These are phyloP conservation scores for Ascocoryne sarcoides DNA, from an alignment of 2,329 filamentous ascomycete species.

Conservation along the genomic window DNA sequence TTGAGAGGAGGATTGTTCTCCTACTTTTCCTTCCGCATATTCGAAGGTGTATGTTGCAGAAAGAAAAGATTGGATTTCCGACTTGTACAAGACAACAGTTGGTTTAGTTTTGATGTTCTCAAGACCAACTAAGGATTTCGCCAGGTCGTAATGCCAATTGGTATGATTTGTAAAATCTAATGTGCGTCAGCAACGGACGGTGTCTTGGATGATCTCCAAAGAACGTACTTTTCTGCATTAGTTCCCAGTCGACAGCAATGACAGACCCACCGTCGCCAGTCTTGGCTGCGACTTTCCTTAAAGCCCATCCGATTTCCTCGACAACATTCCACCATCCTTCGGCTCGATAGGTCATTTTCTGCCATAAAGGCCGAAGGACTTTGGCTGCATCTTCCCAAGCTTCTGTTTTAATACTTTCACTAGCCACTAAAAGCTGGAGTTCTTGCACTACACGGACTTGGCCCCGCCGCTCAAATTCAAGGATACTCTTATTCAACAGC, in stretches of 20 bases:
- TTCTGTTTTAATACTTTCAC: slow-evolving; percentile 42
- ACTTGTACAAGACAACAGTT: slow-evolving; percentile 41
- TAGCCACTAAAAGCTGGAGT: slow-evolving; percentile 45
- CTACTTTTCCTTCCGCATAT: slow-evolving; percentile 50
- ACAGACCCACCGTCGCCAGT: slow-evolving; percentile 46
- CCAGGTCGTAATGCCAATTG: slow-evolving; percentile 54
- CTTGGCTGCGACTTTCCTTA: slow-evolving; percentile 47
- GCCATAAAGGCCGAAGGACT: slow-evolving; percentile 49
- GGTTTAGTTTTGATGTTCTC: slow-evolving; percentile 36
- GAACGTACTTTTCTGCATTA: slow-evolving; percentile 49
- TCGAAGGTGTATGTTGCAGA: slow-evolving; percentile 49
- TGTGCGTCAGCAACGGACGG: slow-evolving; percentile 15
- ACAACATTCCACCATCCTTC: slow-evolving; percentile 52
- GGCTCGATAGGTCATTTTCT: slow-evolving; percentile 43
- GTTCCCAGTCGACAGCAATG: slow-evolving; percentile 56
- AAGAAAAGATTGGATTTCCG: slow-evolving; percentile 44
- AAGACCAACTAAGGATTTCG: slow-evolving; percentile 45
- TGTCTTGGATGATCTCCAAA: background rate
- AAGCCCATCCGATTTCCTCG: slow-evolving; percentile 53
- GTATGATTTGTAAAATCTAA: slow-evolving; percentile 45
- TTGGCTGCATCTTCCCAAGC: slow-evolving; percentile 46
- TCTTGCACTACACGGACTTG: slow-evolving; percentile 48
- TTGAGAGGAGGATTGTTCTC: slow-evolving; percentile 50
- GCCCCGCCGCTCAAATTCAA: slow-evolving; percentile 44
- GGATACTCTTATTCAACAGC: slow-evolving; percentile 40